Evolutionary conservation across 78 protist species (phyloP).

Genomic region (Goniomonas avonlea): DNA sequence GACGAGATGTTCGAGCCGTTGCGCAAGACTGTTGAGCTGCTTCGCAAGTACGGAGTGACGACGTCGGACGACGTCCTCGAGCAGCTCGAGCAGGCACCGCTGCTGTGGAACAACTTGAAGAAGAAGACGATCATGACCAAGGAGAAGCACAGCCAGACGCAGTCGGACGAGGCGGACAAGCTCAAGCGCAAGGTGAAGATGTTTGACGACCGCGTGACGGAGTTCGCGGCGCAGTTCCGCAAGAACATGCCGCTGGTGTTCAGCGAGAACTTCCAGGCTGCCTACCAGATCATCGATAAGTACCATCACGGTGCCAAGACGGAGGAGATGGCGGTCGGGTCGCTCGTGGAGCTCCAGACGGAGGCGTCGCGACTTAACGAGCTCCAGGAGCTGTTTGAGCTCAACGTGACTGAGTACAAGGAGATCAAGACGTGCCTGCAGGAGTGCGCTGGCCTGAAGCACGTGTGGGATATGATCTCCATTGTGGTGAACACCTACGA

Average conservation of each 20-base stretch:
- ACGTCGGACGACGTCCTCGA: background rate
- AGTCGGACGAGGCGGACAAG: conserved; percentile 42
- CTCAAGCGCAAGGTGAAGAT: conserved; percentile 16
- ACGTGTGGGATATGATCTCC: conserved; percentile 53
- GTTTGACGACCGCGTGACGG: background rate
- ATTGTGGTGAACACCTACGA: conserved; percentile 22
- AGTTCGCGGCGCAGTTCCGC: background rate
- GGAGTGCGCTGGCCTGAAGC: conserved; percentile 27
- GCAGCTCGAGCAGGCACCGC: background rate
- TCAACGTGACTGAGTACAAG: background rate
- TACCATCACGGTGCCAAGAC: background rate
- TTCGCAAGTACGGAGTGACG: conserved; percentile 16
- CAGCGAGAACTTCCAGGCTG: background rate
- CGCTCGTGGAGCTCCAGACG: background rate
- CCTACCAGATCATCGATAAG: conserved; percentile 21
- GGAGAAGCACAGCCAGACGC: conserved; percentile 23
- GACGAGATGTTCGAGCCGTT: conserved; percentile 27
- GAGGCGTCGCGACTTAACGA: conserved; percentile 10
- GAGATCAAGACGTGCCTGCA: conserved; percentile 33
- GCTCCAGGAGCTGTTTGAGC: conserved; percentile 57
- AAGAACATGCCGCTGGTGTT: conserved; percentile 23
- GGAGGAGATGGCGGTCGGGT: background rate
- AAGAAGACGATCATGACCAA: conserved; percentile 6
- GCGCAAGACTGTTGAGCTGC: conserved; percentile 31
- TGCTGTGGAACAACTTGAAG: background rate